Base-by-base conservation (phyloP, 73 alveolate species). In the Urostyla sp. region DNA sequence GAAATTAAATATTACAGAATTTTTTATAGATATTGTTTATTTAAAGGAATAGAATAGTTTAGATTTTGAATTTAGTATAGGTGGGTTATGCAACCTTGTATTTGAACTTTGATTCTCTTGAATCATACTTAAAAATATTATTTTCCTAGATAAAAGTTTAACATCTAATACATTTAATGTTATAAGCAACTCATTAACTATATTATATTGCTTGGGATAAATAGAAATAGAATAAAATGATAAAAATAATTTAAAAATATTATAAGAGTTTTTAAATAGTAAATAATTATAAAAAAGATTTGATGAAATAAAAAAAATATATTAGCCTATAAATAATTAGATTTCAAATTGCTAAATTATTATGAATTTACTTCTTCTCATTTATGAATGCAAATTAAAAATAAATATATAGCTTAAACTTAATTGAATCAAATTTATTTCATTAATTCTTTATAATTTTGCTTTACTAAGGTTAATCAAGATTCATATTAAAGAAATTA, bases 1-100 rank as follows among this genome's bases (percentile, higher is more conserved):
- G 28, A 37, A 63, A 63, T 34, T 63, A 18, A 63, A 63, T 23
- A 6, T 37, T 10, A 23, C 44, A 5, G 79, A 63, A 40, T 63
- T 63, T 40, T 63, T 63, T 5, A 20, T 63, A 63, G 79, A 63
- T 40, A 63, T 63, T 38, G 10, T 63, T 16, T 46, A 55, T 24
- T 30, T 55, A 13, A 6, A 55, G 23, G n/a, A 50, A 50, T 50
- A 50, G 24, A 50, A 50, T 50, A 50, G 61, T 32, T 50, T 18
- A 32, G 61, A 50, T 32, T 50, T 50, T 50, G 61, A 50, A 16
- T 50, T 50, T 50, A 32, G 36, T 16, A 8, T 50, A 13, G 23
- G 61, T 50, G 61, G 61, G 6, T 16, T 50, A 6, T 50, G 61
- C 20, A 50, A 50, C 23, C 23, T 50, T 18, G 24, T 6, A 6